Evolutionary conservation across 2,329 filamentous ascomycete species (phyloP).

Genomic region (Dendrostoma leiphaemia): DNA sequence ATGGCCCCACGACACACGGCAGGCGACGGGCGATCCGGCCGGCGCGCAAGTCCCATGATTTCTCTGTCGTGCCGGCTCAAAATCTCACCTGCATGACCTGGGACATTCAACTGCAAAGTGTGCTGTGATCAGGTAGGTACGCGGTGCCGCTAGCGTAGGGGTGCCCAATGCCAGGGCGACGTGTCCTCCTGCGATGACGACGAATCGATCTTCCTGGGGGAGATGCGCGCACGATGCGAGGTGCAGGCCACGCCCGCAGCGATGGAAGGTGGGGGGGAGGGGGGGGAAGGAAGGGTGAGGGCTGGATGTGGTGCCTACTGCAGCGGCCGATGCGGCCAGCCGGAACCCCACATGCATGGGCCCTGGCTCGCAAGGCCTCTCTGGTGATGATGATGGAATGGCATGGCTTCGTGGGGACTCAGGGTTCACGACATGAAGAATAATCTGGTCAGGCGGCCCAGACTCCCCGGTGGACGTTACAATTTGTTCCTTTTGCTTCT

Average conservation of each 20-base stretch:
- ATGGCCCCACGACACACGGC: too few relatives aligned
- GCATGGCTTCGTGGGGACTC: neutral
- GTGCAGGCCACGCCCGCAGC: too few relatives aligned
- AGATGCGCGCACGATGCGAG: too few relatives aligned
- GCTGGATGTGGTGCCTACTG: neutral
- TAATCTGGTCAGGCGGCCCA: neutral
- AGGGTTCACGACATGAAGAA: neutral
- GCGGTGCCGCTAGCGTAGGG: constrained; percentile 1
- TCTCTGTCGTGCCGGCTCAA: too few relatives aligned
- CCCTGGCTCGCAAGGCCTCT: neutral
- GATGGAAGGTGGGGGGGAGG: neutral
- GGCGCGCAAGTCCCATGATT: too few relatives aligned
- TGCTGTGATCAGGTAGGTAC: neutral
- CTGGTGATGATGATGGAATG: neutral
- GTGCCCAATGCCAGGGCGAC: constrained; percentile 2
- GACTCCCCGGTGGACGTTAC: neutral
- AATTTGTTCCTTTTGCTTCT: neutral
- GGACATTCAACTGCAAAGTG: neutral
- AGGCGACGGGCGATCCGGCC: too few relatives aligned
- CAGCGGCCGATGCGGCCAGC: too few relatives aligned
- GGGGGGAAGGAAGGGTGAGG: neutral
- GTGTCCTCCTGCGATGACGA: neutral
- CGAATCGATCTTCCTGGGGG: too few relatives aligned
- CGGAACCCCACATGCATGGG: neutral
- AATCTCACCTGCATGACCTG: neutral